Evolutionary conservation across 140 eudicot species (phyloP).

Genomic region (Bidens hawaiensis): DNA sequence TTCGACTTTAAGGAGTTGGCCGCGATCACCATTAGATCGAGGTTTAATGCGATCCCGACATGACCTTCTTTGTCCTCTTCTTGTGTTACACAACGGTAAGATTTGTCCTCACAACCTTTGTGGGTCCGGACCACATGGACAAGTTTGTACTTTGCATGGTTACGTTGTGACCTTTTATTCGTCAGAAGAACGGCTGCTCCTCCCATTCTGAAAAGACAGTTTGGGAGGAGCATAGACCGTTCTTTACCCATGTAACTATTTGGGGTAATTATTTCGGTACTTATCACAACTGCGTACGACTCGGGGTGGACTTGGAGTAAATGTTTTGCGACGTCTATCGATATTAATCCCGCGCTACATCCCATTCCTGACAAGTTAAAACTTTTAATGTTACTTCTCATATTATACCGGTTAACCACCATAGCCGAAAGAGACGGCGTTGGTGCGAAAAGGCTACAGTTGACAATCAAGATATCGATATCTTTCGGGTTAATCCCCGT

Average conservation of each 20-base stretch:
- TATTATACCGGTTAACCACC: constrained; percentile 48
- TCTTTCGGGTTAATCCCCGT: constrained; percentile 49
- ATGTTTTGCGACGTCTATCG: constrained; percentile 40
- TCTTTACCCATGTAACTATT: constrained; percentile 54
- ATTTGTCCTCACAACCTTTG: constrained; percentile 47
- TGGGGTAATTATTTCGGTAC: constrained; percentile 60
- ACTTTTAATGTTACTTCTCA: constrained; percentile 62
- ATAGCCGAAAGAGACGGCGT: constrained; percentile 59
- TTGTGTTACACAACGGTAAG: constrained; percentile 43
- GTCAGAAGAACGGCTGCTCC: constrained; percentile 57
- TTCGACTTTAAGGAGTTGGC: constrained; percentile 49
- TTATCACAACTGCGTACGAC: constrained; percentile 55
- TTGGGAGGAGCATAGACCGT: constrained; percentile 66
- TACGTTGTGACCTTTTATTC: constrained; percentile 37
- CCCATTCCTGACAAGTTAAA: constrained; percentile 70
- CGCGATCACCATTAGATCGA: constrained; percentile 57
- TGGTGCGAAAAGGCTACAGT: constrained; percentile 56
- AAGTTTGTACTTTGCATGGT: constrained; percentile 45
- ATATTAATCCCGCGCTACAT: constrained; percentile 63
- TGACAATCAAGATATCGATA: constrained; percentile 50
- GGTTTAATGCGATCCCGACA: constrained; percentile 42
- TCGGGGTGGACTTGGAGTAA: constrained; percentile 54
- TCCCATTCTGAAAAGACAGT: constrained; percentile 62
- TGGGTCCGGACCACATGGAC: constrained; percentile 59
- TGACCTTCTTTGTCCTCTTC: constrained; percentile 57